Evolutionary conservation across 768 basidiomycete genomes (phyloP), one percentile per base, ranked within the genome.

Genomic region (Coprinopsis sp.): DNA sequence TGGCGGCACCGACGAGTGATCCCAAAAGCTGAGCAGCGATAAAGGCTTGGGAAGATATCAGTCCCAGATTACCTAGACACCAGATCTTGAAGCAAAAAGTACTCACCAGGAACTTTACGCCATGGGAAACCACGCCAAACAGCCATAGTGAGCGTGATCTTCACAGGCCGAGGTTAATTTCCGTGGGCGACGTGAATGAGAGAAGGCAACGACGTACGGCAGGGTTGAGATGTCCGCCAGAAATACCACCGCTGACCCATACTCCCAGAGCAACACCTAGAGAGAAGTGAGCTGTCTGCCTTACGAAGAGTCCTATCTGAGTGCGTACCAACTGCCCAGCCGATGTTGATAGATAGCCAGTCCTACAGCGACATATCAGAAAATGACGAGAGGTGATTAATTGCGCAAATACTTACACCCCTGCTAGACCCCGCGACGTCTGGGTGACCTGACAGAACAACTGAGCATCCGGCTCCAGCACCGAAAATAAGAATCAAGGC

Each of bases 141-240:
- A 3, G 84, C 85, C 36, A 89, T 57, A 12, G 79, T 73, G 40
- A 91, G 63, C 14, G 89, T 91, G 21, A 90, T 72, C 82, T 84
- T n/a, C n/a, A n/a, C n/a, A n/a, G n/a, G n/a, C n/a, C n/a, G n/a
- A n/a, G n/a, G n/a, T n/a, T n/a, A n/a, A n/a, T n/a, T n/a, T n/a
- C n/a, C n/a, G 36, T 4, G 44, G 21, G 37, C 19, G 24, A 14
- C 4, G 27, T 16, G 16, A 37, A 28, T 28, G 39, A 21, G 27
- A 31, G 10, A 19, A 29, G 47, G 7, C 16, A 7, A 44, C 37
- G 3, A 64, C 72, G 14, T 61, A 81, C 84, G 25, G 82, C 81
- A 28, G 84, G 84, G 56, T 87, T 87, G 51, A 87, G 76, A 55
- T 89, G 86, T 23, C 84, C 86, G 5, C 83, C 85, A 37, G 86